A percentile compares a stretch with the other conserved stretches of the same genome.
These are phyloP conservation scores for Boletus patriciae DNA, from an alignment of 768 basidiomycete genomes.

Conservation along the genomic window DNA sequence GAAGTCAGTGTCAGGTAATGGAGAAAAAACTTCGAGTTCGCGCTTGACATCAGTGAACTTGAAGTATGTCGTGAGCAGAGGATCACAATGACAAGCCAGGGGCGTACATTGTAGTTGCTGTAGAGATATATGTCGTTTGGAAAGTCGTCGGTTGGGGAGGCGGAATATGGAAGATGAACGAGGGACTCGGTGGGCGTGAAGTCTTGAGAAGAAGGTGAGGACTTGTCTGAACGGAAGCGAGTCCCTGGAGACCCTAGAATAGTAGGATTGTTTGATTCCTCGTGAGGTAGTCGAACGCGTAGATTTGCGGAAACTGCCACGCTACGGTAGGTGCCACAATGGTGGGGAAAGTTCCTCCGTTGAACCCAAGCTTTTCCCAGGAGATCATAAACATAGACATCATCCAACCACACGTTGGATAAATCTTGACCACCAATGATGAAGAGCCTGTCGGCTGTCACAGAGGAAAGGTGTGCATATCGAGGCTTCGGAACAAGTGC, in stretches of 20 bases:
- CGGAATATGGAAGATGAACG: slow-evolving; percentile 75
- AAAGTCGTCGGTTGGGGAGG: slow-evolving; percentile 65
- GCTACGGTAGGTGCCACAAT: slow-evolving; percentile 94
- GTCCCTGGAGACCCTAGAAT: slow-evolving; percentile 55
- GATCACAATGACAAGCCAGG: not conserved
- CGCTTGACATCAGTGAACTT: slow-evolving; percentile 95
- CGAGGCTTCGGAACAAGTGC: slow-evolving; percentile 74
- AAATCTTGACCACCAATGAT: slow-evolving; percentile 96
- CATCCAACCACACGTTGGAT: slow-evolving; percentile 90
- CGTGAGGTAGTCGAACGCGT: slow-evolving; percentile 66
- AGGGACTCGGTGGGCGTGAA: slow-evolving; percentile 60
- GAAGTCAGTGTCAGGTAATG: slow-evolving; percentile 73
- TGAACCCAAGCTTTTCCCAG: slow-evolving; percentile 72
- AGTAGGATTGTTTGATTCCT: slow-evolving; percentile 49
- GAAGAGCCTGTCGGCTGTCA: slow-evolving; percentile 81
- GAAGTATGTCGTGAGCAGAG: slow-evolving; percentile 10
- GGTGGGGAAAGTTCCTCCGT: slow-evolving; percentile 79
- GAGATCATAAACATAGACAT: slow-evolving; percentile 88
- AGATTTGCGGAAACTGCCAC: slow-evolving; percentile 78
- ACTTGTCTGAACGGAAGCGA: slow-evolving; percentile 55
- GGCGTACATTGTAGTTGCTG: slow-evolving; percentile 90
- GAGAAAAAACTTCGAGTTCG: slow-evolving; percentile 89
- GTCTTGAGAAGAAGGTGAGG: slow-evolving; percentile 42
- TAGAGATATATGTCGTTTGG: slow-evolving; percentile 89
- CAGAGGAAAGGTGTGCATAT: slow-evolving; percentile 91